A percentile compares a stretch with the other conserved stretches of the same genome.
phyloP scores from a whole-genome alignment of 352 stramenopile genomes.

The Elongisporangium undulatum region DNA sequence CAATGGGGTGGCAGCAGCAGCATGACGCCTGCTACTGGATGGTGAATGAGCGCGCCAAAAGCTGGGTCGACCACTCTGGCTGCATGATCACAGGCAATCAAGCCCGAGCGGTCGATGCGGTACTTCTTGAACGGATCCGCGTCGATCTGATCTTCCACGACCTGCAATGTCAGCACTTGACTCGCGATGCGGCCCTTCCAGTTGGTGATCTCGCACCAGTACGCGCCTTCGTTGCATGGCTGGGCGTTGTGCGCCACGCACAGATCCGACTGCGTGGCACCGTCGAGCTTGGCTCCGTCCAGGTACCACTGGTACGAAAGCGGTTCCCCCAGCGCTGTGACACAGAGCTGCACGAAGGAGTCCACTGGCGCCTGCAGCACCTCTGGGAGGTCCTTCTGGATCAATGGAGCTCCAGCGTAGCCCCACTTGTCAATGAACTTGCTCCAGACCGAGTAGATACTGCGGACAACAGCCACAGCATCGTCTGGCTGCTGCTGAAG shows the following conservation, averaged over 20 bases:
- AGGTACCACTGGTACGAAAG: conserved; percentile 65
- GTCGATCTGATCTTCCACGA: conserved; percentile 40
- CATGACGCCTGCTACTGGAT: conserved; percentile 16
- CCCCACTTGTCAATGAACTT: conserved; percentile 61
- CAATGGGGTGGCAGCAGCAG: conserved; percentile 43
- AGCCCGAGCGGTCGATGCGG: conserved; percentile 18
- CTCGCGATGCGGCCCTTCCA: conserved; percentile 32
- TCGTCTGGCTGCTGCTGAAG: conserved; percentile 8
- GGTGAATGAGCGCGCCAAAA: conserved; percentile 27
- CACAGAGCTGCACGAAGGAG: conserved; percentile 38
- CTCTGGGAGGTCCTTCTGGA: conserved; percentile 39
- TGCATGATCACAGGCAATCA: conserved; percentile 8
- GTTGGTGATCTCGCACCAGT: conserved; percentile 59
- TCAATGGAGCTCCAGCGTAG: conserved; percentile 46
- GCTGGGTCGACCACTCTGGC: conserved; percentile 31
- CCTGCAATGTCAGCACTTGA: conserved; percentile 25
- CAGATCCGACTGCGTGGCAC: conserved; percentile 38
- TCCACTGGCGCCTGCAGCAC: conserved; percentile 32
- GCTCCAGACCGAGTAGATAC: conserved; percentile 33
- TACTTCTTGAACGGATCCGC: conserved; percentile 38
- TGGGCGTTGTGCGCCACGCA: conserved; percentile 51
- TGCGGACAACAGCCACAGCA: conserved; percentile 8
- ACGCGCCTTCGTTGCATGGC: conserved; percentile 47
- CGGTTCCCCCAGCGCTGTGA: conserved; percentile 62
- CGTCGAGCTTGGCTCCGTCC: conserved; percentile 21